phyloP scores from a whole-genome alignment of 2,329 filamentous ascomycete genomes.

The Sarocladium strictum region DNA sequence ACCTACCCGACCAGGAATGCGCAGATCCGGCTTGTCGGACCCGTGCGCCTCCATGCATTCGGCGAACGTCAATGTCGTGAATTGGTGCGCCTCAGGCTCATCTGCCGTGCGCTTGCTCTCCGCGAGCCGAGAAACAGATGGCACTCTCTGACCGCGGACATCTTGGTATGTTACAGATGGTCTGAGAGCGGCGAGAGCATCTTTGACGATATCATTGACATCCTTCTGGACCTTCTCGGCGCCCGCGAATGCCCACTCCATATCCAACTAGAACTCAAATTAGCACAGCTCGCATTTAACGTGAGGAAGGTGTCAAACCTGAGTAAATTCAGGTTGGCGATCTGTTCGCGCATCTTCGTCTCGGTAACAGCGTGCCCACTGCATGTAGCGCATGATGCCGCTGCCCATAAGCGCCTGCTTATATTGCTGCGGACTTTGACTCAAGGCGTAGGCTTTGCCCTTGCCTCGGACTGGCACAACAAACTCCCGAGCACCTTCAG shows the following conservation, averaged over 20 bases:
- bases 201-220: constrained; percentile 28
- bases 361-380: constrained; percentile 90
- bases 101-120: constrained; percentile 5
- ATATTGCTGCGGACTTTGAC: constrained; percentile 96
- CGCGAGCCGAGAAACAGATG: constrained; percentile 16
- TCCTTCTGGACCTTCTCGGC: constrained; percentile 31
- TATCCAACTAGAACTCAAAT: constrained; percentile 58
- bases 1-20: constrained; percentile 61
- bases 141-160: constrained; percentile 33
- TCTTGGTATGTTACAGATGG: constrained; percentile 56
- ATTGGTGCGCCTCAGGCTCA: constrained; percentile 22
- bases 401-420: constrained; percentile 97
- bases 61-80: constrained; percentile 30
- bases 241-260: constrained; percentile 85
- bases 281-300: background rate
- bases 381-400: constrained; percentile 76
- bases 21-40: constrained; percentile 86
- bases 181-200: constrained; percentile 20
- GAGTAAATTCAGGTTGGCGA: constrained; percentile 93
- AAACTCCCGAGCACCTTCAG: constrained; percentile 92
- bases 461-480: constrained; percentile 73
- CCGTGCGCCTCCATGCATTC: constrained; percentile 71
- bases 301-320: constrained; percentile 41
- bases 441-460: constrained; percentile 80
- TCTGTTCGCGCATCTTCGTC: constrained; percentile 92